phyloP scores from a whole-genome alignment of 352 stramenopile genomes.

The Phytophthora citrophthora region DNA sequence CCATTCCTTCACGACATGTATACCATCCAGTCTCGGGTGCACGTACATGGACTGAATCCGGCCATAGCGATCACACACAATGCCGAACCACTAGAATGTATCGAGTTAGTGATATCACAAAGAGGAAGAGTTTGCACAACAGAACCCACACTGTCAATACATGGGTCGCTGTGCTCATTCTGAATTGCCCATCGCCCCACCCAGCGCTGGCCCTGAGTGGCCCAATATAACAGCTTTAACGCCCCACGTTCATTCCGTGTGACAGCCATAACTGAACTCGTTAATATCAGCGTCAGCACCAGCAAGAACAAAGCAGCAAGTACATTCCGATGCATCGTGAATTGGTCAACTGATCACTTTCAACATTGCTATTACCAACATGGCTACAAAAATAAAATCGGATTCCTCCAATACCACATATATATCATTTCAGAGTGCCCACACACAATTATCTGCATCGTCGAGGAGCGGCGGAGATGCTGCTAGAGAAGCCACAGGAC shows the following conservation, averaged over 20 bases:
- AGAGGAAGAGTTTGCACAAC: neutral
- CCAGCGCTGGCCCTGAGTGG: constrained; percentile 61
- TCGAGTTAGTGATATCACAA: no score
- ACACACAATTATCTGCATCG: no score
- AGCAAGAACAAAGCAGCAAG: neutral
- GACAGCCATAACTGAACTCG: constrained; percentile 2
- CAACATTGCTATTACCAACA: neutral
- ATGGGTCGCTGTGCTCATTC: constrained; percentile 72
- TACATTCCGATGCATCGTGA: neutral
- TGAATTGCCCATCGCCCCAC: constrained; percentile 63
- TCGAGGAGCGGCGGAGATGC: constrained; percentile 53
- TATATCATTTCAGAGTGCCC: neutral
- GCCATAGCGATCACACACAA: constrained; percentile 56
- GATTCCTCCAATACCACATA: neutral
- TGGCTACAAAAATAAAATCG: constrained; percentile 14
- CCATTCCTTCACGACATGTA: no score
- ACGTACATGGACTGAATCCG: constrained; percentile 67
- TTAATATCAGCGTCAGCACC: constrained; percentile 11
- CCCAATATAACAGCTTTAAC: constrained; percentile 75
- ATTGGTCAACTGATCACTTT: constrained; percentile 3
- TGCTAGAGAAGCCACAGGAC: constrained; percentile 82
- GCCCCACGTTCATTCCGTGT: constrained; percentile 59
- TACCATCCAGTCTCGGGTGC: neutral
- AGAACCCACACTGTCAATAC: constrained; percentile 45
- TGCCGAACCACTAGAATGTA: constrained; percentile 61